phyloP scores from a whole-genome alignment of 1,284 basidiomycete species.

The Pholiota adiposa region DNA sequence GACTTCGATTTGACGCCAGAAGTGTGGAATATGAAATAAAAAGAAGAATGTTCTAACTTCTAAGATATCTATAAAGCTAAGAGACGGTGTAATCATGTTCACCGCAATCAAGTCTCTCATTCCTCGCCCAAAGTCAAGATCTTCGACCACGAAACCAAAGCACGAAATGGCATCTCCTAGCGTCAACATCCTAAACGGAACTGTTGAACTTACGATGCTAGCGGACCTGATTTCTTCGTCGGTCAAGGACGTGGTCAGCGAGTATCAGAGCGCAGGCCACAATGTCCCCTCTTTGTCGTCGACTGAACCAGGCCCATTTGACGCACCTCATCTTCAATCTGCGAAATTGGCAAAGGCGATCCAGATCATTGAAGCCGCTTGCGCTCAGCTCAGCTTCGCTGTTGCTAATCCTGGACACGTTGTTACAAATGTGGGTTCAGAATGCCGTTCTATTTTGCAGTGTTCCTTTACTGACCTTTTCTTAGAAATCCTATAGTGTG shows the following conservation, averaged over 20 bases:
- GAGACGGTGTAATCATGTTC: no score
- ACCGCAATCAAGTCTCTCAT: not conserved
- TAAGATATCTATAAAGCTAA: no score
- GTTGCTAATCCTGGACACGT: slow-evolving; percentile 35
- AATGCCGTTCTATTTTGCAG: not conserved
- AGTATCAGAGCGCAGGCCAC: slow-evolving; percentile 10
- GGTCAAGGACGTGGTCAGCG: slow-evolving; percentile 10
- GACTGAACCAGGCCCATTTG: slow-evolving; percentile 30
- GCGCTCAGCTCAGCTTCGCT: slow-evolving; percentile 32
- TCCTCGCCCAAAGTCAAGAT: not conserved
- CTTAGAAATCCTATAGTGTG: slow-evolving; percentile 15
- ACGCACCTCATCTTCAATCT: slow-evolving; percentile 22
- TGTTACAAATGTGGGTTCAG: slow-evolving; percentile 32
- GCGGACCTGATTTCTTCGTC: slow-evolving; percentile 10
- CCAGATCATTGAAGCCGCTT: slow-evolving; percentile 35
- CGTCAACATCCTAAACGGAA: not conserved
- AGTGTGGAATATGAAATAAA: no score
- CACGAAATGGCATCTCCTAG: not conserved
- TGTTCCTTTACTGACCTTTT: not conserved
- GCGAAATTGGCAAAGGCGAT: slow-evolving; percentile 29
- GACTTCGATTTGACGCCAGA: no score
- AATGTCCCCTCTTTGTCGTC: slow-evolving; percentile 30
- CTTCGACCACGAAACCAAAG: not conserved
- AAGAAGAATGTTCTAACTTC: no score
- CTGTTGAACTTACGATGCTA: slow-evolving; percentile 9